Base-by-base conservation (phyloP, 345 rosid species). In the Citrus mangshanensis region DNA sequence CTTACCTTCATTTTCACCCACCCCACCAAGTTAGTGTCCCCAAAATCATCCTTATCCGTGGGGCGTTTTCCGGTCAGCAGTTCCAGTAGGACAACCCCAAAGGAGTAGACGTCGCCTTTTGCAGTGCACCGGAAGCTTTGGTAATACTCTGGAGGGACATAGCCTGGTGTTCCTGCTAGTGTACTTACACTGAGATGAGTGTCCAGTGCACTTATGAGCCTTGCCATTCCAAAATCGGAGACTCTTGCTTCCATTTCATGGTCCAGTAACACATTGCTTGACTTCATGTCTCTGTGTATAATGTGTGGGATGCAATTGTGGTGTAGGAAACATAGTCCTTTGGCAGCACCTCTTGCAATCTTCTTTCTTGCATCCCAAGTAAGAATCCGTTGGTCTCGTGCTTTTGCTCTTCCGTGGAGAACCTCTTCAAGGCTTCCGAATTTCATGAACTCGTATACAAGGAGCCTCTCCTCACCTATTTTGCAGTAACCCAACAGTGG, bases 281-380 rank as follows among this genome's bases (percentile, higher is more conserved):
- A 92, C 81, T 95, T 95, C 98, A 95, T 93, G 81, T 95, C 99
- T 0, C 99, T 83, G 77, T 95, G 98, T 49, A 95, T 93, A 35
- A 95, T 95, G 75, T 95, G 99, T 12, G 99, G 99, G 62, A 95
- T 93, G 85, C 99, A 95, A 51, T 95, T 95, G 79, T 95, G 99
- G 86, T 95, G 99, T 4, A 95, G 85, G 79, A 95, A 95, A 75
- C 98, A 95, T 6, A 95, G 91, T 8, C 99, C 99, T 81, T 93
- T 93, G 0, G 95, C 98, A 1, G 99, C 99, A 27, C 99, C 98
- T 79, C 96, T 86, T 2, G 96, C 97, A 2, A 95, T 93, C 88
- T 93, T 95, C 73, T 93, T 95, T 80, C 99, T 77, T 42, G 86
- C 95, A 7, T 93, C 97, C 99, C 99, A 95, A 0, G 85, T 90